Evolutionary conservation across 345 rosid species (phyloP).

Genomic region (Acer yangbiense): DNA sequence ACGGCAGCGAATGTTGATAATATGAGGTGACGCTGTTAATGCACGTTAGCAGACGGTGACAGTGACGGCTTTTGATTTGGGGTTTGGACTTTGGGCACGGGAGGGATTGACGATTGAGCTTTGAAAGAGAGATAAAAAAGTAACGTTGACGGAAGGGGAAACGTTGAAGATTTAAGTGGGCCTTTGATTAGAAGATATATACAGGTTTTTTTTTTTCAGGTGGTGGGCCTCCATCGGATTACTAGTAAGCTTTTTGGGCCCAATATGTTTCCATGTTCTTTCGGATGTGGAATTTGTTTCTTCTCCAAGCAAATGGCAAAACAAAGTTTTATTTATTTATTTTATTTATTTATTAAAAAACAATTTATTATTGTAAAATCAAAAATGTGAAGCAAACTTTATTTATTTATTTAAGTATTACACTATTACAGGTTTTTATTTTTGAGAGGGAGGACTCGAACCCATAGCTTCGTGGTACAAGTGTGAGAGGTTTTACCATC

Average conservation of each 20-base stretch:
- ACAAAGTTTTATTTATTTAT: no score
- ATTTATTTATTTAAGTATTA: no score
- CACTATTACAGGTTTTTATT: no score
- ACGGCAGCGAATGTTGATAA: neutral
- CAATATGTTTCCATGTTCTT: neutral
- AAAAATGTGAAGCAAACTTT: no score
- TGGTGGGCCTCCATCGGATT: neutral
- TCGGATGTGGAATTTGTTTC: neutral
- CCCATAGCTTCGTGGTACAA: accelerated
- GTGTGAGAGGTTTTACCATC: no score
- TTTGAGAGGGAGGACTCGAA: no score
- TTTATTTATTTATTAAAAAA: no score
- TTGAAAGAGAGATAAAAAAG: neutral
- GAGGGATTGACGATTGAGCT: neutral
- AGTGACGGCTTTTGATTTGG: conserved; percentile 5
- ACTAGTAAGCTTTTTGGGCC: neutral
- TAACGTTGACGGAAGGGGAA: neutral
- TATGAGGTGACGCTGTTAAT: neutral
- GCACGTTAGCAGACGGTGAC: neutral
- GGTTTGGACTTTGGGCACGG: neutral
- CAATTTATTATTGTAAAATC: no score
- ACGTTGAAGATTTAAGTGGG: neutral
- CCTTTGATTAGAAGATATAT: neutral
- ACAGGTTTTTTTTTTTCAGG: neutral
- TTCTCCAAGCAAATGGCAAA: neutral